Conservation (phyloP, 371 early-diverging fungal species). For the Mucor saturninus region DNA sequence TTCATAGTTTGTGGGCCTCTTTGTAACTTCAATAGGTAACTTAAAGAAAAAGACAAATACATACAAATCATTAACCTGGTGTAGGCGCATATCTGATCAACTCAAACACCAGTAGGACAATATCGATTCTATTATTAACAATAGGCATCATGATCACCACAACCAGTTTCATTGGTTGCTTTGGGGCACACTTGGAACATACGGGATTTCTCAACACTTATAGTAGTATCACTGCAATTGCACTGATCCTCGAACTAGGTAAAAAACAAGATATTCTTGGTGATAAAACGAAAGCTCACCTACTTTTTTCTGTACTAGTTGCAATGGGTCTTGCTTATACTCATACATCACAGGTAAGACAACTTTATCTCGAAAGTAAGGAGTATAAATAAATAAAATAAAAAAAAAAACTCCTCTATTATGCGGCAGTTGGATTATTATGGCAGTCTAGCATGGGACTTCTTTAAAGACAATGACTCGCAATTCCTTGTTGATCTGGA, state of each 20-base stretch:
- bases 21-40: constrained; percentile 35
- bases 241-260: constrained; percentile 38
- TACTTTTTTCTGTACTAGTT: constrained; percentile 2
- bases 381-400: neutral
- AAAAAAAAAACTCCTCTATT: neutral
- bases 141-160: constrained; percentile 33
- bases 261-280: too few species aligned
- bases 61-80: neutral
- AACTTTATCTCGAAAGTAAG: neutral
- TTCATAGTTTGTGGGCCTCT: constrained; percentile 28
- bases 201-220: constrained; percentile 41
- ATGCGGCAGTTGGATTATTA: constrained; percentile 28
- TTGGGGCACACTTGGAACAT: constrained; percentile 44
- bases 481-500: constrained; percentile 32
- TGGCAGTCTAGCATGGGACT: constrained; percentile 38
- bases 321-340: constrained; percentile 18
- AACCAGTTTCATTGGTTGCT: constrained; percentile 39
- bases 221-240: constrained; percentile 35
- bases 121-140: constrained; percentile 24
- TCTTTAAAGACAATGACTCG: constrained; percentile 34
- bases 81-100: constrained; percentile 46
- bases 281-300: neutral
- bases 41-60: neutral
- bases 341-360: constrained; percentile 22
- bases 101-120: constrained; percentile 31